phyloP scores from a whole-genome alignment of 2,329 filamentous ascomycete genomes.

The Colletotrichum tofieldiae region DNA sequence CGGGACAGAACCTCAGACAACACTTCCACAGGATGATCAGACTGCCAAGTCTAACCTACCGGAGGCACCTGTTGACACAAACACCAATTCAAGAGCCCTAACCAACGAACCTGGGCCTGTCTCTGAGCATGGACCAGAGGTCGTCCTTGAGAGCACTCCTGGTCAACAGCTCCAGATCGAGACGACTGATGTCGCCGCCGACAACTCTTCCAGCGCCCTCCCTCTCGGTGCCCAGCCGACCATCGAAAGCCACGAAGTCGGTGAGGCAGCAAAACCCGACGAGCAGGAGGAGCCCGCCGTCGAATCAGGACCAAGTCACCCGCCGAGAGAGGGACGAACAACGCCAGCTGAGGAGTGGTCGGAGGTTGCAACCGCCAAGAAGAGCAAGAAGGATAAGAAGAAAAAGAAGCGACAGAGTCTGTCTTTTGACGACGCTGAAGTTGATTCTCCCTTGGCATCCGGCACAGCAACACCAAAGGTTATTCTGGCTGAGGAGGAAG shows the following conservation, averaged over 20 bases:
- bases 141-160: background rate
- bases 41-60: background rate
- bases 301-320: background rate
- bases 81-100: background rate
- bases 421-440: constrained; percentile 16
- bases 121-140: background rate
- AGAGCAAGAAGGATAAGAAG: constrained; percentile 55
- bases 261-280: background rate
- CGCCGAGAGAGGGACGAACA: background rate
- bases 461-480: background rate
- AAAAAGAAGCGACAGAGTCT: constrained; percentile 50
- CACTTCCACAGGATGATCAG: background rate
- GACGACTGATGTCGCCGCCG: background rate
- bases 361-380: constrained; percentile 44
- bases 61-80: background rate
- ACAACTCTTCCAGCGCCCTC: background rate
- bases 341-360: constrained; percentile 23
- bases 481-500: background rate
- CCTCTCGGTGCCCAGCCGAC: background rate
- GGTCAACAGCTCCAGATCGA: background rate
- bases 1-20: background rate
- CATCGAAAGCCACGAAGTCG: background rate
- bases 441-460: background rate
- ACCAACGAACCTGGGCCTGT: background rate
- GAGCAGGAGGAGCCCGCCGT: background rate